Evolutionary conservation across 2,329 filamentous ascomycete genomes (phyloP), one percentile per base, ranked within the genome.

Genomic region (Metarhizium rileyi): DNA sequence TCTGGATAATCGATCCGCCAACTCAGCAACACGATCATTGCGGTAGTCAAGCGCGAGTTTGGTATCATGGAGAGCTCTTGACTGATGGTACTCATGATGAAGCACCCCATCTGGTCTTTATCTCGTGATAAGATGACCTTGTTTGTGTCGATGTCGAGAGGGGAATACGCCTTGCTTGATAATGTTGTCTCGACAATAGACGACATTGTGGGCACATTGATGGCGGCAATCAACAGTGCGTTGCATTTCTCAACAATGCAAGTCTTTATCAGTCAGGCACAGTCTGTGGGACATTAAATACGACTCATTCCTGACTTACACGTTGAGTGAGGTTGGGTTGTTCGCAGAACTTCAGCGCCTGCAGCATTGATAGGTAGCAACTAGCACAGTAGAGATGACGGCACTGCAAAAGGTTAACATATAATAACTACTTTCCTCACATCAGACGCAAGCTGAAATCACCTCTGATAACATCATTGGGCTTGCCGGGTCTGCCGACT

Each of bases 1-100:
- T 63, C 43, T 0, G 68, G 68, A 0, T 52, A 50, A 0, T 65
- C 56, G 0, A 33, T 1, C 22, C 57, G 52, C 69, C 68, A 71
- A 1, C 59, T 57, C 1, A 61, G 22, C 1, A 69, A 53, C 0
- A 67, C 56, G 3, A 62, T 56, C 53, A 66, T 62, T 0, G 65
- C 55, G 0, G 58, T 61, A 0, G 59, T 60, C 0, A 66, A 45
- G 51, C 70, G 70, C 1, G 66, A 55, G 14, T 67, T 64, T 0
- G 60, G 53, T 0, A 59, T 48, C 5, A 59, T 43, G 6, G 28
- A 44, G 12, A 53, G 22, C 0, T 52, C 40, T 0, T 33, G 12
- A 0, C 55, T 6, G 0, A 28, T 44, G 6, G 49, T 51, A 4
- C 50, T 47, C 2, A 63, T 59, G 0, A 51, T 49, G 3, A 67